Percentiles rank a stretch among this genome's conserved stretches.
Conservation (phyloP, 2,329 filamentous ascomycete species). For the Teratosphaeriaceae sp. region DNA sequence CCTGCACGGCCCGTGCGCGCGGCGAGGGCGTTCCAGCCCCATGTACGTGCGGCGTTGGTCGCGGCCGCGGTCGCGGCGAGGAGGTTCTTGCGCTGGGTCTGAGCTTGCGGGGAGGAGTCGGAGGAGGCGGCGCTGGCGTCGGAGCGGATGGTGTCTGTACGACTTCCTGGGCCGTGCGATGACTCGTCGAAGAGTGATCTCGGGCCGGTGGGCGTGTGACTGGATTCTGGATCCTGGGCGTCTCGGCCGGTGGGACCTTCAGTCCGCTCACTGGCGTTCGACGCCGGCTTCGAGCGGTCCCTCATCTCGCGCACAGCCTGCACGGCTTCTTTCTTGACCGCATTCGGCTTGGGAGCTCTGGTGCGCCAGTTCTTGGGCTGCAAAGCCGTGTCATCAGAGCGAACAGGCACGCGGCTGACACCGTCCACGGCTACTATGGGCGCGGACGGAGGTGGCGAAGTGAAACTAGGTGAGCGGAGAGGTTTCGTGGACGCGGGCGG, state of each 20-base stretch:
- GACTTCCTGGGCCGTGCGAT: background rate
- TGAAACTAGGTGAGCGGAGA: constrained; percentile 24
- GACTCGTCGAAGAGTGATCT: background rate
- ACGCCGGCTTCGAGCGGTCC: constrained; percentile 9
- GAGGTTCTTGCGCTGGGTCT: constrained; percentile 19
- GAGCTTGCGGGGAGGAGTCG: background rate
- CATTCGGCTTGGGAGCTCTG: constrained; percentile 6
- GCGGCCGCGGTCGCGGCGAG: constrained; percentile 28
- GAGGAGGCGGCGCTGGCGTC: constrained; percentile 5
- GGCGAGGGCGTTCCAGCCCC: constrained; percentile 25
- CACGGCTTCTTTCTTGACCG: constrained; percentile 21
- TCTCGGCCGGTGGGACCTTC: background rate
- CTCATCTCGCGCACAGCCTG: constrained; percentile 25
- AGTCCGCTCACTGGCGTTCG: background rate
- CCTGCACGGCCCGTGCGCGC: constrained; percentile 12
- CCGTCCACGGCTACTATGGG: constrained; percentile 25
- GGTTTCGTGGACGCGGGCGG: constrained; percentile 13
- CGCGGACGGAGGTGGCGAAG: constrained; percentile 17
- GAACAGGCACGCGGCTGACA: constrained; percentile 21
- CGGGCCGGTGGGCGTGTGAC: background rate
- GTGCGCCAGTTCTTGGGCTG: constrained; percentile 8
- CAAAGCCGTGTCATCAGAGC: constrained; percentile 15
- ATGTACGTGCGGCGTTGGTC: constrained; percentile 25
- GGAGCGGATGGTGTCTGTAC: constrained; percentile 7
- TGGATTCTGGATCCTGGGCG: background rate